Base-by-base conservation (phyloP, 2,329 filamentous ascomycete species). In the Trichoderma afroharzianum region DNA sequence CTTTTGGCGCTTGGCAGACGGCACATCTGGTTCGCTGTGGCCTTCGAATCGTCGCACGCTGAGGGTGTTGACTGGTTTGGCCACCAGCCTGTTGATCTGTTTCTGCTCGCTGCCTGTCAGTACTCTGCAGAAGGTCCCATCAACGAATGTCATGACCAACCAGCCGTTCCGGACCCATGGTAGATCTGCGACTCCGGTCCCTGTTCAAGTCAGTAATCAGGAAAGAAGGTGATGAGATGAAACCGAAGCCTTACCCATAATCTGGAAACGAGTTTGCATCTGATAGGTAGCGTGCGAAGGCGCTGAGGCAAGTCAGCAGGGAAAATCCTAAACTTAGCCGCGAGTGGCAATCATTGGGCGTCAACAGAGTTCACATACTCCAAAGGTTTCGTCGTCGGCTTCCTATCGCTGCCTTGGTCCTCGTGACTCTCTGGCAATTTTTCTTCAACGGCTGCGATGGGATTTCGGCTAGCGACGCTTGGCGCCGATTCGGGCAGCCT, bases 221-320 rank as follows among this genome's bases (percentile, higher is more conserved):
- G 3, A 12, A n/a, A 24, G 21, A 55, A 36, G 7, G 53, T 32
- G 30, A 63, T 30, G 26, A 21, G 47, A 11, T 6, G 32, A 47
- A 61, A 63, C 61, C 63, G 73, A 71, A 72, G 72, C 72, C 76
- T 68, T 80, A 83, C 82, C 80, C 81, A 83, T 83, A 83, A 76
- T 83, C 82, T 64, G 82, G 82, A 74, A 82, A 81, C 72, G 80
- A 82, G 75, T 79, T 77, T 73, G 78, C 78, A 71, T 79, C 73
- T 71, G 81, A 83, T 68, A 76, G 72, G 72, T 83, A 83, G 72
- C 81, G 78, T 68, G 75, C 74, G 69, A 78, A 74, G 66, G 80
- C 76, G 75, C 81, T 82, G 71, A 18, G 30, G 9, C 28, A 39
- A 30, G 67, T 74, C 72, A 75, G 70, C 70, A 26, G 39, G 39